Percentiles rank a stretch among this genome's conserved stretches.
phyloP scores from a whole-genome alignment of 495 filamentous ascomycete species.

The Daldinia decipiens region DNA sequence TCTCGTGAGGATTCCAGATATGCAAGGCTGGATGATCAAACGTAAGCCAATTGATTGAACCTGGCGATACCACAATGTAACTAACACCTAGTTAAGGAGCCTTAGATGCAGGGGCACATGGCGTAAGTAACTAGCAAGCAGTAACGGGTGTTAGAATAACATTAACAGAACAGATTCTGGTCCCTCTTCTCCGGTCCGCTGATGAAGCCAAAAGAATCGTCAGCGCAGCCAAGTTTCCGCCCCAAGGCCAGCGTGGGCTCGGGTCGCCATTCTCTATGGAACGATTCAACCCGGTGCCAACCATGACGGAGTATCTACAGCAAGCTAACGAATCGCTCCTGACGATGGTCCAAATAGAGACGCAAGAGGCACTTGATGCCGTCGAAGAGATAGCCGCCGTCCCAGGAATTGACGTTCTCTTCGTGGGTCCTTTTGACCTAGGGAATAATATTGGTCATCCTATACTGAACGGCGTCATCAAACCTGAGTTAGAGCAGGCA shows the following conservation, averaged over 20 bases:
- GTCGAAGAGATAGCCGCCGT: constrained; percentile 78
- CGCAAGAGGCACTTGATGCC: constrained; percentile 73
- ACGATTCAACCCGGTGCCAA: constrained; percentile 65
- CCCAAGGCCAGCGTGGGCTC: constrained; percentile 69
- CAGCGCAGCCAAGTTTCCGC: constrained; percentile 72
- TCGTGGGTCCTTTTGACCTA: constrained; percentile 82
- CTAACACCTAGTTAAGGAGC: constrained; percentile 60
- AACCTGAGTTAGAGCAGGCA: constrained; percentile 71
- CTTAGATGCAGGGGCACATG: constrained; percentile 74
- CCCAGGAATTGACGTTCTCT: constrained; percentile 75
- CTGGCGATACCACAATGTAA: constrained; percentile 7
- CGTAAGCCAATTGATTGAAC: constrained; percentile 58
- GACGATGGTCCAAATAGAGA: constrained; percentile 86
- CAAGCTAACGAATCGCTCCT: constrained; percentile 77
- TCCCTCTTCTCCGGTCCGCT: constrained; percentile 71
- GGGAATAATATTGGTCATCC: constrained; percentile 80
- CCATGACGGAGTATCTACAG: constrained; percentile 72
- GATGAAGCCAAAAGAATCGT: constrained; percentile 70
- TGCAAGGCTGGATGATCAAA: constrained; percentile 76
- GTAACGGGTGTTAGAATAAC: neutral
- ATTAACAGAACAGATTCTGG: constrained; percentile 61
- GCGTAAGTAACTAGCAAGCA: constrained; percentile 50
- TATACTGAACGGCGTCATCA: constrained; percentile 68
- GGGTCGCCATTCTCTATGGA: constrained; percentile 75
- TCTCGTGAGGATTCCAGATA: constrained; percentile 72